Evolutionary conservation across 371 early-diverging fungal genomes (phyloP).

Genomic region (Chytridium lagenaria): DNA sequence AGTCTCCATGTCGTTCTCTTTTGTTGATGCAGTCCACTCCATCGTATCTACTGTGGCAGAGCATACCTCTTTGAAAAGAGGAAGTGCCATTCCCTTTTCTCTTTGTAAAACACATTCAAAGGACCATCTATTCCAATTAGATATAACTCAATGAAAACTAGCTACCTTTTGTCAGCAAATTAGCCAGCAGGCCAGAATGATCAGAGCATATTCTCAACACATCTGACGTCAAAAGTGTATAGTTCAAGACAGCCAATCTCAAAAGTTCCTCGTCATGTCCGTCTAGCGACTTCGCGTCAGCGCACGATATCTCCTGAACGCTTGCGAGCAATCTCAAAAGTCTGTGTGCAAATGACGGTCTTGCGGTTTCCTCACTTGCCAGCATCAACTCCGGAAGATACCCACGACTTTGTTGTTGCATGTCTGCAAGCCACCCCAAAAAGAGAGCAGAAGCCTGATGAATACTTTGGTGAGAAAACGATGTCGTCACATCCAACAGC

Average conservation of each 20-base stretch:
- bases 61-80: not conserved
- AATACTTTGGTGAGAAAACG: not conserved
- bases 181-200: not conserved
- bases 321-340: not conserved
- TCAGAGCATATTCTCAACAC: not conserved
- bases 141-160: not conserved
- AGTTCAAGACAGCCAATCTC: not conserved
- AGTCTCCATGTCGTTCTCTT: not conserved
- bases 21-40: not conserved
- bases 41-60: not conserved
- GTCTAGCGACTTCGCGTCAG: not conserved
- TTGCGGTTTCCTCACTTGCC: not conserved
- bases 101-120: not conserved
- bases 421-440: not conserved
- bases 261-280: not conserved
- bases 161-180: not conserved
- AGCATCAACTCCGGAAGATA: not conserved
- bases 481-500: not conserved
- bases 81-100: not conserved
- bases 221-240: not conserved
- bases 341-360: not conserved
- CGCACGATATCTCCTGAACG: not conserved
- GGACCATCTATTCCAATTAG: not conserved
- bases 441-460: not conserved
- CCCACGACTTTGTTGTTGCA: not conserved